Conservation (phyloP, 2,329 filamentous ascomycete genomes). For the Ciborinia camelliae region DNA sequence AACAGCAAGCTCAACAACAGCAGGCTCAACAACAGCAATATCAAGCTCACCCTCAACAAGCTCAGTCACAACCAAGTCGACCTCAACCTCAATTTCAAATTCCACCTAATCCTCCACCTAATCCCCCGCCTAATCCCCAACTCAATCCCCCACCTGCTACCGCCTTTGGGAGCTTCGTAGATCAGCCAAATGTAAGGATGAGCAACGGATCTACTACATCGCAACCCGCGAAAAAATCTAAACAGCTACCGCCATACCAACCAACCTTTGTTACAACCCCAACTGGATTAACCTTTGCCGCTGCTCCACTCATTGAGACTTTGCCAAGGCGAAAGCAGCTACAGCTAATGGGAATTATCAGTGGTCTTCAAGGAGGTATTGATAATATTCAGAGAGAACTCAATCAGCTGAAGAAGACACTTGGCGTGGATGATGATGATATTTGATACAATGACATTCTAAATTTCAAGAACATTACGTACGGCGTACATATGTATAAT, state of each 20-base stretch:
- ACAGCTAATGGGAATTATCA: constrained; percentile 35
- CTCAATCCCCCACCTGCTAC: not conserved
- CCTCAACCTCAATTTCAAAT: not conserved
- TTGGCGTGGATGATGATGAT: constrained; percentile 36
- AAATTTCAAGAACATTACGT: not conserved
- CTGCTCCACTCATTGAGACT: constrained; percentile 33
- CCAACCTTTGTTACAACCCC: constrained; percentile 6
- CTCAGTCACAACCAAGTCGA: not conserved
- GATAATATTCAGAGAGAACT: constrained; percentile 36
- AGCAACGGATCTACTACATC: constrained; percentile 6
- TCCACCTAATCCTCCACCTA: not conserved
- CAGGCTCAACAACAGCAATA: not conserved
- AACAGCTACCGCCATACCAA: constrained; percentile 6
- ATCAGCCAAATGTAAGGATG: constrained; percentile 12
- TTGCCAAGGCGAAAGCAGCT: constrained; percentile 36
- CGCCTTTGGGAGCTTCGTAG: constrained; percentile 1
- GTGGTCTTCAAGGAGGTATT: constrained; percentile 37
- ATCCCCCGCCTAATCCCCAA: not conserved
- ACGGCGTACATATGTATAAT: constrained; percentile 3
- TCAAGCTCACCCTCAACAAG: not conserved
- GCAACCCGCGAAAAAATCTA: constrained; percentile 4
- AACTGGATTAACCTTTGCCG: not conserved
- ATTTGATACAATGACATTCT: constrained; percentile 1
- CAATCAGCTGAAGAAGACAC: constrained; percentile 32
- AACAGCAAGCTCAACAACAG: not conserved